phyloP scores from a whole-genome alignment of 495 filamentous ascomycete genomes.

The Hyaloscypha finlandica region DNA sequence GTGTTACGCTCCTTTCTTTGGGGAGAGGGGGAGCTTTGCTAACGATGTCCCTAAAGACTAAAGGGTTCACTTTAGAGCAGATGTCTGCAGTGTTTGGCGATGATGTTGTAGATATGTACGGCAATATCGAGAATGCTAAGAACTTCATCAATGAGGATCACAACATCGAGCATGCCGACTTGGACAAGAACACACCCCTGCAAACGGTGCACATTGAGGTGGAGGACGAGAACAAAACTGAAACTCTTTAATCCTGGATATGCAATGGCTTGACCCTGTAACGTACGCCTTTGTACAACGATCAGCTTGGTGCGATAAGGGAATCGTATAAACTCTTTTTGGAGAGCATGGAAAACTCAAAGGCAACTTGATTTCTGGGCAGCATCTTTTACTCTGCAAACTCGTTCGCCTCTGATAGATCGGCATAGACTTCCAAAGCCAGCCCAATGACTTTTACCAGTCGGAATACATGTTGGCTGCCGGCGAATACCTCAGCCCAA shows the following conservation, averaged over 20 bases:
- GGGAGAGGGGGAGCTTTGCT: background rate
- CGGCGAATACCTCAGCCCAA: constrained; percentile 70
- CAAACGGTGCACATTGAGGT: no score
- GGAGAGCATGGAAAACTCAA: no score
- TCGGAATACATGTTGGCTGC: constrained; percentile 63
- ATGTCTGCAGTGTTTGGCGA: background rate
- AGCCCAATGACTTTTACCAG: constrained; percentile 65
- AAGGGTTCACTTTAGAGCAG: background rate
- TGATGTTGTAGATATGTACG: background rate
- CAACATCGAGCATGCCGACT: background rate
- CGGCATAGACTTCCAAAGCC: constrained; percentile 63
- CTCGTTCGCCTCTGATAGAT: constrained; percentile 38
- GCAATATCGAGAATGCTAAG: constrained; percentile 3
- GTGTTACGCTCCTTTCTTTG: background rate
- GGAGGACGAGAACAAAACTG: no score
- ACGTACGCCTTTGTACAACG: no score
- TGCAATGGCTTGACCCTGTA: no score
- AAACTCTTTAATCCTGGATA: no score
- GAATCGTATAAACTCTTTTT: no score
- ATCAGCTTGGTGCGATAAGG: no score
- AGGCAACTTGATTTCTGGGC: no score
- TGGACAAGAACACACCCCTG: no score
- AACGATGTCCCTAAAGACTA: background rate
- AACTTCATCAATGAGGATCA: background rate
- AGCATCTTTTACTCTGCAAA: background rate